Evolutionary conservation across 495 filamentous ascomycete species (phyloP), one percentile per base, ranked within the genome.

Genomic region (Talaromyces adpressus): DNA sequence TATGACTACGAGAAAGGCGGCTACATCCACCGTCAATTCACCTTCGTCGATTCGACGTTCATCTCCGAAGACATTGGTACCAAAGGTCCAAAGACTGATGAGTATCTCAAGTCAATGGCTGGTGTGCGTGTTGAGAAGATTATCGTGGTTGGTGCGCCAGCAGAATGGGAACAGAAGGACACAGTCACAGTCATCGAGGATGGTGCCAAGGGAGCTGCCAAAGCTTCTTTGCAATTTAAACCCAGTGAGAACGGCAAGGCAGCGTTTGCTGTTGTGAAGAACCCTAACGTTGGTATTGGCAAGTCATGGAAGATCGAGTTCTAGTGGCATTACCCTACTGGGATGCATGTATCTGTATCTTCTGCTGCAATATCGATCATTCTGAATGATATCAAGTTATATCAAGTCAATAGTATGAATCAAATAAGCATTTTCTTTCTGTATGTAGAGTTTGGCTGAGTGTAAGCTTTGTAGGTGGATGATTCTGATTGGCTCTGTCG

Each of bases 1-100:
- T 98, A 91, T 64, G 90, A 96, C 47, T 94, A 90, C 71, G 75
- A 96, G 72, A 77, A 84, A 57, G 94, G 93, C 12, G 90, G 87
- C 30, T 96, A 89, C 72, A 90, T 97, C 64, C 89, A 96, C 75
- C 89, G 92, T 45, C 81, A 76, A 39, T 98, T 98, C 79, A 67
- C 70, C 32, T 88, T 81, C 81, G 81, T 72, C 58, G 81, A 72
- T 5, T 79, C 81, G 4, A 80, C 77, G 2, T 80, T 96, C 14
- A 75, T 77, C 6, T 81, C 76, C 27, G 70, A 77, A 62, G 73
- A 78, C 58, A 64, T 73, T 39, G 84, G 79, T 3, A 67, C 68
- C 20, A 81, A 81, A 70, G 82, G 78, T 18, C 77, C 87, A 47
- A 84, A 89, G 77, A 87, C 89, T 56, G 87, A 86, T 23, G 83